Percentiles rank a stretch among this genome's conserved stretches.
Conservation (phyloP, 1,284 basidiomycete genomes). For the Malassezia japonica region DNA sequence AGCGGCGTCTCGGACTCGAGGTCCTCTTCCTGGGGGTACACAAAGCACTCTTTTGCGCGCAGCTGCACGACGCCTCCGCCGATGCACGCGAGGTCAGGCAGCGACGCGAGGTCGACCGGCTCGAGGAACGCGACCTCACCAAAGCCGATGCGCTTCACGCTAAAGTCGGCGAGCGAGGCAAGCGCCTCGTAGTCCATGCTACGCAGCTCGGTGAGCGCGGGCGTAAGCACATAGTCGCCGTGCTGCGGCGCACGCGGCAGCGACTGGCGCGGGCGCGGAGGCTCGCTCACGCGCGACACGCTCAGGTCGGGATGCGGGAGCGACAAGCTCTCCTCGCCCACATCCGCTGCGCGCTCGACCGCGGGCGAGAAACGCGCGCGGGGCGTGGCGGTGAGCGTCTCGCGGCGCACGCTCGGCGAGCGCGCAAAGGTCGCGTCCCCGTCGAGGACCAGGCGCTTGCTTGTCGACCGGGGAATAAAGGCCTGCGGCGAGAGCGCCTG, state of each 20-base stretch:
- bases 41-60: constrained; percentile 79
- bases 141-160: constrained; percentile 79
- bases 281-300: constrained; percentile 3
- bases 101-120: constrained; percentile 74
- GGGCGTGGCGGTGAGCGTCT: not conserved
- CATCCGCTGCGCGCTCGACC: constrained; percentile 15
- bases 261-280: constrained; percentile 16
- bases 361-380: constrained; percentile 18
- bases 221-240: constrained; percentile 40
- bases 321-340: not conserved
- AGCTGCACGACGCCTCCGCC: constrained; percentile 81
- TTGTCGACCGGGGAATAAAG: constrained; percentile 66
- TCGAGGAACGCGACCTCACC: constrained; percentile 83
- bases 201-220: constrained; percentile 30
- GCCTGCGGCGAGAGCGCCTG: constrained; percentile 51
- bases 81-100: constrained; percentile 66
- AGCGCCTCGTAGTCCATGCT: constrained; percentile 53
- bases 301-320: not conserved
- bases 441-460: constrained; percentile 87
- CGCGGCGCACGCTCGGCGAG: constrained; percentile 19
- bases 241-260: constrained; percentile 20
- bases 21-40: constrained; percentile 68
- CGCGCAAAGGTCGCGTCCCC: constrained; percentile 27
- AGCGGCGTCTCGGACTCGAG: constrained; percentile 32
- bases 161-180: constrained; percentile 60